Conservation (phyloP, 2,329 filamentous ascomycete genomes). For the Penicillium psychrosexuale region DNA sequence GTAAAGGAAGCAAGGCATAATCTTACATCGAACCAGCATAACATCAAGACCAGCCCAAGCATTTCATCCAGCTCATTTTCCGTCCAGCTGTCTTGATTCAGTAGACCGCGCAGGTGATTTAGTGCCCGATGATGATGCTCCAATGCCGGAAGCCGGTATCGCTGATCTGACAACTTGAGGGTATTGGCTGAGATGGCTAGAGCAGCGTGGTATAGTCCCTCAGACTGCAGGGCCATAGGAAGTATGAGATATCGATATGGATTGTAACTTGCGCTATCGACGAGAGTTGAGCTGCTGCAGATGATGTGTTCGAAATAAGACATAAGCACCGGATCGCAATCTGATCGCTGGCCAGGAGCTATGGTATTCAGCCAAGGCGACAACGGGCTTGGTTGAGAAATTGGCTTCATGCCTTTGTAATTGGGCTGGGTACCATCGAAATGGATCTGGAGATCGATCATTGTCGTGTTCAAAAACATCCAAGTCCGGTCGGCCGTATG, state of each 20-base stretch:
- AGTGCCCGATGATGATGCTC: constrained; percentile 20
- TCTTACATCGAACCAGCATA: constrained; percentile 27
- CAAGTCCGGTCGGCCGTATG: neutral
- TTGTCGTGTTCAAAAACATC: constrained; percentile 14
- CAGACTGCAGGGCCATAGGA: constrained; percentile 27
- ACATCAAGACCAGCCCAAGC: constrained; percentile 26
- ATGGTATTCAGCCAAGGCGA: constrained; percentile 4
- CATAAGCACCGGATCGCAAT: constrained; percentile 19
- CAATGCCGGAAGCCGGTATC: constrained; percentile 22
- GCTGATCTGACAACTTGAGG: constrained; percentile 20
- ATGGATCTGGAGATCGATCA: constrained; percentile 13
- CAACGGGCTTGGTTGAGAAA: neutral
- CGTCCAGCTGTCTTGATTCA: constrained; percentile 6
- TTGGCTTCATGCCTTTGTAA: neutral
- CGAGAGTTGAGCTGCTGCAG: constrained; percentile 27
- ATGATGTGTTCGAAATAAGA: constrained; percentile 28
- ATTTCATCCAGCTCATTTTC: constrained; percentile 26
- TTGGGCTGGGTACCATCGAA: neutral
- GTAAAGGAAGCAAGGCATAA: neutral
- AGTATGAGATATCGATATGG: constrained; percentile 31
- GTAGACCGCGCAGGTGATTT: constrained; percentile 5
- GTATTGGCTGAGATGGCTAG: constrained; percentile 28
- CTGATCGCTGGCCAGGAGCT: neutral
- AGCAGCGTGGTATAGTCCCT: constrained; percentile 28
- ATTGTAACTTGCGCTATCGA: constrained; percentile 27